A percentile compares a stretch with the other conserved stretches of the same genome.
Conservation (phyloP, 1,139 yeast genomes). For the Kodamaea sp. region DNA sequence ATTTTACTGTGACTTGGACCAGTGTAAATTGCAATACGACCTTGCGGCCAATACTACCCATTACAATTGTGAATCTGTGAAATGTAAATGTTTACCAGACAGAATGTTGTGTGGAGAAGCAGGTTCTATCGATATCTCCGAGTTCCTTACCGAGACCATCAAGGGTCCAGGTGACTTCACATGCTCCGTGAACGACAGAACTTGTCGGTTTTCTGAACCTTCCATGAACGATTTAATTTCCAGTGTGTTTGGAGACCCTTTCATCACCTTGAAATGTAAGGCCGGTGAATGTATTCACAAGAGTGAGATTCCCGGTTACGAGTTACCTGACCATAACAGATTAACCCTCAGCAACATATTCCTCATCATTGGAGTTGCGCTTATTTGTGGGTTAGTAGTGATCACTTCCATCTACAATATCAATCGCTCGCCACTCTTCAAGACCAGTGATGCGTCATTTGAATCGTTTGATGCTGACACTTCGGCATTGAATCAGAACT, state of each 20-base stretch:
- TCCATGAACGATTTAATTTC: constrained; percentile 91
- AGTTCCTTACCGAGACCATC: constrained; percentile 86
- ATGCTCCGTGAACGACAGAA: constrained; percentile 63
- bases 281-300: constrained; percentile 92
- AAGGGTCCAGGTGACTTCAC: constrained; percentile 90
- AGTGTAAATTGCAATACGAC: constrained; percentile 71
- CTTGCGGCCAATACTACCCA: constrained; percentile 65
- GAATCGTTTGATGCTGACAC: constrained; percentile 34
- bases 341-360: constrained; percentile 52
- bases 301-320: constrained; percentile 90
- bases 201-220: constrained; percentile 87
- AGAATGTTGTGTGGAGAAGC: constrained; percentile 91
- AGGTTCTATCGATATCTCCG: constrained; percentile 93
- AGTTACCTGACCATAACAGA: constrained; percentile 58
- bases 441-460: constrained; percentile 17
- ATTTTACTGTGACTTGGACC: constrained; percentile 79
- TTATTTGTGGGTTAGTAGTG: constrained; percentile 38
- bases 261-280: constrained; percentile 73
- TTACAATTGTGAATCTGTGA: constrained; percentile 73
- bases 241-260: constrained; percentile 90
- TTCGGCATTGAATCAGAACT: constrained; percentile 51
- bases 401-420: constrained; percentile 53
- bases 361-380: constrained; percentile 51
- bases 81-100: constrained; percentile 88
- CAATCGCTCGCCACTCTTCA: constrained; percentile 65